phyloP scores from a whole-genome alignment of 2,329 filamentous ascomycete species.

The Ampelomyces quisqualis region DNA sequence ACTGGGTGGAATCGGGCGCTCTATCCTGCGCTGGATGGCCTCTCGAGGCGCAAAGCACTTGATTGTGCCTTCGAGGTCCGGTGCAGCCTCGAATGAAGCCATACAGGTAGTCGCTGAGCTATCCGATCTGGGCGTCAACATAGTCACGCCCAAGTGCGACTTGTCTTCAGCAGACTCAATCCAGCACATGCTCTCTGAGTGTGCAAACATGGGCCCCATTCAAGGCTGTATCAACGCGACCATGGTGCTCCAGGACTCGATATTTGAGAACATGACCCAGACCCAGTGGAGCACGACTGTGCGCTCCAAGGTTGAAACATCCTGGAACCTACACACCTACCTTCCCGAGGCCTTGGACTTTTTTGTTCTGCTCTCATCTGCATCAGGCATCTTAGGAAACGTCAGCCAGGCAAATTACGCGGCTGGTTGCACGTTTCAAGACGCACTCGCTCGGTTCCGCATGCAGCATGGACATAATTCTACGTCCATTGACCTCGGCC shows the following conservation, averaged over 20 bases:
- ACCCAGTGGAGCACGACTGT: conserved; percentile 4
- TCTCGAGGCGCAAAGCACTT: conserved; percentile 16
- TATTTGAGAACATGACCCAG: conserved; percentile 12
- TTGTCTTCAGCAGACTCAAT: not conserved
- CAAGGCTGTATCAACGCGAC: conserved; percentile 29
- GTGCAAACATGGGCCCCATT: conserved; percentile 20
- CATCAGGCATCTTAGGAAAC: conserved; percentile 21
- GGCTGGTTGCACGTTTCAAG: conserved; percentile 26
- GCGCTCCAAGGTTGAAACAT: conserved; percentile 36
- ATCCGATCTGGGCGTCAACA: not conserved
- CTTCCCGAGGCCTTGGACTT: conserved; percentile 22
- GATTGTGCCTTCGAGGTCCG: conserved; percentile 13
- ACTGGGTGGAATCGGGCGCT: conserved; percentile 19
- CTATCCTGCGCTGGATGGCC: conserved; percentile 14
- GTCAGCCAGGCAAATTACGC: conserved; percentile 23
- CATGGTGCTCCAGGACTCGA: conserved; percentile 23
- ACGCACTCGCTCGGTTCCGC: conserved; percentile 20
- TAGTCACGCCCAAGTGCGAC: conserved; percentile 1
- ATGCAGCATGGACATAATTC: conserved; percentile 35
- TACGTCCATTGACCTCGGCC: conserved; percentile 29
- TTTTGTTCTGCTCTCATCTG: conserved; percentile 25
- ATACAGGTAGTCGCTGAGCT: not conserved
- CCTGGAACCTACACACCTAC: conserved; percentile 30
- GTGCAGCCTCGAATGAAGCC: not conserved
- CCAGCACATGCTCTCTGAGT: not conserved